A percentile compares a stretch with the other conserved stretches of the same genome.
phyloP scores from a whole-genome alignment of 345 rosid species.

The Firmiana major region DNA sequence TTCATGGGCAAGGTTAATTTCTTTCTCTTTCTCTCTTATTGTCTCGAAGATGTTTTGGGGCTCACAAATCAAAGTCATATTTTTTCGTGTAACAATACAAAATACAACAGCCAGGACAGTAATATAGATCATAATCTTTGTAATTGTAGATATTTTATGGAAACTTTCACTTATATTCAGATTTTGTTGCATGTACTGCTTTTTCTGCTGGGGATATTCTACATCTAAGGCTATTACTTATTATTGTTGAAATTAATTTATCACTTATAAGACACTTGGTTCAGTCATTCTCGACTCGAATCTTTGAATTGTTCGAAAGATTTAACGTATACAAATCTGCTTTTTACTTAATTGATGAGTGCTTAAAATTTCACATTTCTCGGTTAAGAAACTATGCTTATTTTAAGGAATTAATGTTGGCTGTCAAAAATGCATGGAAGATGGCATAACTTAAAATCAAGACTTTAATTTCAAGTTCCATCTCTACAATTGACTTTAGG shows the following conservation, averaged over 20 bases:
- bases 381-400: background rate
- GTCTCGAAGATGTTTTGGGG: background rate
- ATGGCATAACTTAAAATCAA: constrained; percentile 5
- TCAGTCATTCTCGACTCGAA: background rate
- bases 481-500: background rate
- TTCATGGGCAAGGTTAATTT: constrained; percentile 45
- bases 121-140: background rate
- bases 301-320: background rate
- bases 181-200: background rate
- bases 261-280: background rate
- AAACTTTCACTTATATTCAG: background rate
- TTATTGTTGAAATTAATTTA: background rate
- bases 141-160: background rate
- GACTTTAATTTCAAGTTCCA: background rate
- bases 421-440: background rate
- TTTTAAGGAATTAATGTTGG: background rate
- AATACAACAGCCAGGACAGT: background rate
- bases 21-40: constrained; percentile 2
- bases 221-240: background rate
- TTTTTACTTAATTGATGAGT: background rate
- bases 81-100: background rate
- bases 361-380: background rate
- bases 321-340: background rate
- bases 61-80: background rate
- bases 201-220: background rate